Evolutionary conservation across 2,329 filamentous ascomycete genomes (phyloP).

Genomic region (Xylaria sp.): DNA sequence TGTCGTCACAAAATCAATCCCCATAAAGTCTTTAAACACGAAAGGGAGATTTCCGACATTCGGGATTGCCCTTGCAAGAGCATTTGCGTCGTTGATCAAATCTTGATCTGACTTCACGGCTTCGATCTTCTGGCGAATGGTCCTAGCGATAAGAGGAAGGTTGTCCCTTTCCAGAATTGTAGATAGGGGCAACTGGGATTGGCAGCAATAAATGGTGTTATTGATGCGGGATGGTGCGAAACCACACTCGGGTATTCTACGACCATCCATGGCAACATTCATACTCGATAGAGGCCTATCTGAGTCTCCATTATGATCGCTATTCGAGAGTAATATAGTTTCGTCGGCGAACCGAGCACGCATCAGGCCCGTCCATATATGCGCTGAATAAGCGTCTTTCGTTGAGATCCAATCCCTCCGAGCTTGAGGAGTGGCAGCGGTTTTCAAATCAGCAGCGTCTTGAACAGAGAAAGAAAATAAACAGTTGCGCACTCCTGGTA

Average conservation of each 20-base stretch:
- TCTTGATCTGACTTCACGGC: not conserved
- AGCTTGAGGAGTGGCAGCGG: not conserved
- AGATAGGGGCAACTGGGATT: not conserved
- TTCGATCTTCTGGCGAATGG: not conserved
- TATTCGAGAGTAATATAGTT: too few species aligned
- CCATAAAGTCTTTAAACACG: not conserved
- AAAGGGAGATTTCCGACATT: not conserved
- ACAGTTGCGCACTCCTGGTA: not conserved
- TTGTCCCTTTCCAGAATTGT: not conserved
- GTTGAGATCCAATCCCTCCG: not conserved
- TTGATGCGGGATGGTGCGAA: not conserved
- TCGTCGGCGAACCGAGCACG: not conserved
- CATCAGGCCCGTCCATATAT: constrained; percentile 1
- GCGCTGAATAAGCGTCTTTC: constrained; percentile 1
- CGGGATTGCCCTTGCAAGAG: not conserved
- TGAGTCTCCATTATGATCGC: too few species aligned
- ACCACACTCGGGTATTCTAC: not conserved
- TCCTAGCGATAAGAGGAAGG: not conserved
- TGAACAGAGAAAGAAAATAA: not conserved
- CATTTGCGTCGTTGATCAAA: not conserved
- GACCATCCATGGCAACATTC: not conserved
- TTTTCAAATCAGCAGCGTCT: not conserved
- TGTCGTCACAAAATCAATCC: not conserved
- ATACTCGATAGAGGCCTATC: not conserved
- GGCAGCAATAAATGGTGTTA: not conserved